These are phyloP conservation scores for Pinus tabuliformis DNA, from an alignment of 75 land plant genomes.

Conservation along the genomic window DNA sequence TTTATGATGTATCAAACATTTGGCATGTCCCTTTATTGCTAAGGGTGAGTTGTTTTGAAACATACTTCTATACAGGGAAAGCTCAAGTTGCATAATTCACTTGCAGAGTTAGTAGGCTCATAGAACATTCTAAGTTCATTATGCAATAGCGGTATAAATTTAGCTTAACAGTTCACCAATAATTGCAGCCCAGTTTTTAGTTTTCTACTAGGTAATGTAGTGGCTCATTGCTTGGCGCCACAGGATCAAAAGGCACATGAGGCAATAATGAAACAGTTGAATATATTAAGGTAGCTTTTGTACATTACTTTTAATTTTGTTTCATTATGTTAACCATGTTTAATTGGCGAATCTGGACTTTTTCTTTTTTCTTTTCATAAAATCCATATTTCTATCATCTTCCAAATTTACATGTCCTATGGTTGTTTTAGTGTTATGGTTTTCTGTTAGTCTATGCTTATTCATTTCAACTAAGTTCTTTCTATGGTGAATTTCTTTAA, in stretches of 20 bases:
- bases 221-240: background rate
- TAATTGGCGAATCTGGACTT: background rate
- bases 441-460: background rate
- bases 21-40: slow-evolving; percentile 94
- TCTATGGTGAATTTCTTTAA: background rate
- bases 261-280: slow-evolving; percentile 66
- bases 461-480: slow-evolving; percentile 1
- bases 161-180: background rate
- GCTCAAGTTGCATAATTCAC: background rate
- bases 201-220: background rate
- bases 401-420: background rate
- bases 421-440: background rate
- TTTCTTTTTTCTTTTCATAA: background rate
- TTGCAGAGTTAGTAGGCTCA: background rate
- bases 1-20: slow-evolving; percentile 95
- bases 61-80: background rate
- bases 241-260: slow-evolving; percentile 82
- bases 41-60: slow-evolving; percentile 47
- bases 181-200: background rate
- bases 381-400: background rate
- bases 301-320: background rate
- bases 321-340: background rate
- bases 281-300: slow-evolving; percentile 37
- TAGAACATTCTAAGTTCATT: background rate
- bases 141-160: slow-evolving; percentile 1